Base-by-base conservation (phyloP, 129 eudicot genomes). In the Pittosporum tobira region DNA sequence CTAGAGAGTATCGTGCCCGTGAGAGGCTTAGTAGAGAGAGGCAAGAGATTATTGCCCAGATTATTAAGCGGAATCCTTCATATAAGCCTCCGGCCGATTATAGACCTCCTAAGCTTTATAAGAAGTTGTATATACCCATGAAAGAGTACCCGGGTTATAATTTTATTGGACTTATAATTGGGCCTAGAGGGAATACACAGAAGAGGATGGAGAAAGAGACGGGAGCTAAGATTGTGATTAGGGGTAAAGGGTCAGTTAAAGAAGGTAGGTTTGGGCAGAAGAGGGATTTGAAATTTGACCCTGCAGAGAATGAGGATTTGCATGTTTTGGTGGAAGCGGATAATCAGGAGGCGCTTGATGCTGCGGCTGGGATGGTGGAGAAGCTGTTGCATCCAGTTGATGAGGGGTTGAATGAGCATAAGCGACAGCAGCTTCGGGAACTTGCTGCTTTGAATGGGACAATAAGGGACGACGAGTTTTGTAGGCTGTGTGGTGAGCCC, bases 181-280 rank as follows among this genome's bases (percentile, higher is more conserved):
- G 96, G 3, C 96, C 96, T 0, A 79, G 96, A 50, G 96, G 96
- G 42, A 88, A 88, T 67, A 88, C 96, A 0, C 96, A 88, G 77
- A 88, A 88, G 73, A 72, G 96, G 69, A 88, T 88, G 96, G 96
- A 84, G 66, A 84, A 76, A 66, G 96, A 88, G 74, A 88, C 94
- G 0, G 96, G 96, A 13, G 94, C 96, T 0, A 88, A 88, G 60
- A 88, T 88, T 70, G 96, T 88, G 28, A 88, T 88, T 25, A 63
- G 96, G 43, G 96, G 96, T 23, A 88, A 88, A 67, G 96, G 96
- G 37, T 79, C 88, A 0, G 75, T 88, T 25, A 88, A 88, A 43
- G 96, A 88, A 74, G 94, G 96, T 11, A 62, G 94, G 65, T 72
- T 81, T 63, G 83, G 79, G 62, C 96, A 88, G 51, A 88, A 88